phyloP scores from a whole-genome alignment of 305 asterid species.

The Fraxinus latifolia region DNA sequence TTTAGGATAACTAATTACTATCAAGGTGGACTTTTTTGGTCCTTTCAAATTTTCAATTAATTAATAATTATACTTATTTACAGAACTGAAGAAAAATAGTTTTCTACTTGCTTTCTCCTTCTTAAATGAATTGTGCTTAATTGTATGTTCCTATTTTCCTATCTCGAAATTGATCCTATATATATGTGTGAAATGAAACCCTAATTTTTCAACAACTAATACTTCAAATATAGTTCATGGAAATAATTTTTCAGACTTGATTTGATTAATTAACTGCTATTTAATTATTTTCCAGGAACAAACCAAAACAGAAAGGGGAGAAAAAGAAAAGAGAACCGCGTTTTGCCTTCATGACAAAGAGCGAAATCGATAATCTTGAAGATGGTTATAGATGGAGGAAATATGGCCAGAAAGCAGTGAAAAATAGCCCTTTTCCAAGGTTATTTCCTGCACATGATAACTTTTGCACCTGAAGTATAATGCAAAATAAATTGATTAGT shows the following conservation, averaged over 20 bases:
- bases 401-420: conserved; percentile 70
- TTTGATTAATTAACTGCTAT: background rate
- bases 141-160: background rate
- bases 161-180: background rate
- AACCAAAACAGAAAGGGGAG: conserved; percentile 47
- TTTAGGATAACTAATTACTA: conserved; percentile 12
- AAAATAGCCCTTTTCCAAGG: conserved; percentile 51
- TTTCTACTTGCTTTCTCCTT: background rate
- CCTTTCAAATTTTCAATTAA: conserved; percentile 26
- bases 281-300: conserved; percentile 31
- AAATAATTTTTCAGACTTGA: background rate
- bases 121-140: background rate
- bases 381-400: conserved; percentile 90
- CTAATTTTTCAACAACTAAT: conserved; percentile 10
- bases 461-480: background rate
- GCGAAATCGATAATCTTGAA: conserved; percentile 68
- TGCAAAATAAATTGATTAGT: background rate
- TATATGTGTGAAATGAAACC: conserved; percentile 20
- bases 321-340: conserved; percentile 52
- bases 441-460: conserved; percentile 7
- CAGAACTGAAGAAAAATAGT: background rate
- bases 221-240: background rate
- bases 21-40: conserved; percentile 26
- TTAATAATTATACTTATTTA: background rate
- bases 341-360: conserved; percentile 73